Base-by-base conservation (phyloP, 1,139 yeast species). In the Lodderomyces theae region DNA sequence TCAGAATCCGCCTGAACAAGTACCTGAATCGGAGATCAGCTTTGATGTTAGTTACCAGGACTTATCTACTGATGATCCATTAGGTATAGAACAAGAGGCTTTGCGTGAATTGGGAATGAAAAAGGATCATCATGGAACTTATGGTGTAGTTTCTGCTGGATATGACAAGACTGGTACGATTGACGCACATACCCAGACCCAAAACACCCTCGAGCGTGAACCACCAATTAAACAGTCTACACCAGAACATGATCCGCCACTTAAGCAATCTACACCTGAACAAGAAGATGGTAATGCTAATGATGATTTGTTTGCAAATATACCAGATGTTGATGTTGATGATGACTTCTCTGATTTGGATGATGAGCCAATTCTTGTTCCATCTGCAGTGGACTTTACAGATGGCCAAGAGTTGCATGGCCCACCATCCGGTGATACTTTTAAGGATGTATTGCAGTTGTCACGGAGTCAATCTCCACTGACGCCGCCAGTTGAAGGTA, bases 1-100 rank as follows among this genome's bases (percentile, higher is more conserved):
- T 11, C 38, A 30, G 23, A 34, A 15, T 13, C 10, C 12, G 11
- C 15, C 11, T 12, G n/a, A n/a, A n/a, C n/a, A n/a, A n/a, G n/a
- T n/a, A n/a, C n/a, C 37, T 7, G 37, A 36, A 3, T 18, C 62
- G 1, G 75, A 70, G 44, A 58, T 66, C 45, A 68, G 74, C 40
- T 71, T 72, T 45, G 76, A 72, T 33, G 54, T 63, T 28, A 62
- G 72, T 23, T 59, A 60, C 38, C 74, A 67, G 42, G 74, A 71
- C 42, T 54, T 71, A 32, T 63, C 70, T 38, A 65, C 63, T 45
- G 75, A 69, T 38, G 76, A 70, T 41, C 53, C 69, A 6, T 54
- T 70, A 33, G 74, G 74, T 1, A 61, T 70, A 28, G 73, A 66
- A 39, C 47, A 52, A 23, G 28, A 34, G 10, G 26, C 26, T 22